Base-by-base conservation (phyloP, 495 filamentous ascomycete genomes). In the Patellaria atrata region DNA sequence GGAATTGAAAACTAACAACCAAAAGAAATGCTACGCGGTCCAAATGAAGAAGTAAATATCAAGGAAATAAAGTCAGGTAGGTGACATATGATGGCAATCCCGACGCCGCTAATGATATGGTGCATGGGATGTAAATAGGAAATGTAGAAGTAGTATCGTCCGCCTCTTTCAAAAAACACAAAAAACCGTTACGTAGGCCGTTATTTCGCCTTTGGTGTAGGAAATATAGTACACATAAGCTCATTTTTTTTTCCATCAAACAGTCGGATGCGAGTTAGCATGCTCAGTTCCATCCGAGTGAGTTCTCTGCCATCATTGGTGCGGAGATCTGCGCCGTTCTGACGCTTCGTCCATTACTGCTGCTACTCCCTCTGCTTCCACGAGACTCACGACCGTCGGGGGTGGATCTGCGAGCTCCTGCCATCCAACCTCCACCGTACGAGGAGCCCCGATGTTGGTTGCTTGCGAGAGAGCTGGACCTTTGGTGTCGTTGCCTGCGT, bases 251-350 rank as follows among this genome's bases (percentile, higher is more conserved):
- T 14, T 23, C 34, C 13, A 17, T 12, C 32, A 22, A 37, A 17
- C 5, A 37, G 29, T 7, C 13, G 2, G 20, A 14, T 23, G 12
- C 8, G 36, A 14, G 20, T 9, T 5, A 12, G 22, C 30, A n/a
- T n/a, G n/a, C 30, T 60, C 47, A 97, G 63, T 93, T 94, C 89
- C 89, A 97, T 43, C 89, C 89, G 42, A 97, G 71, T 33, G 84
- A 93, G 64, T 97, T 97, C 66, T 94, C 89, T 26, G 86, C 82
- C 67, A 87, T 91, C 39, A 97, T 81, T 3, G 89, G 89, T 32
- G 72, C 75, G 26, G 75, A 80, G 45, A 84, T 84, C 53, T 70
- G 67, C 43, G 68, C 59, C 31, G 73, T 75, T 45, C 77, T 63
- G 31, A 53, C 70, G 35, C 57, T 61, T 9, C 57, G 44, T 5